Evolutionary conservation across 805 yeast species (phyloP), one percentile per base, ranked within the genome.

Genomic region (Wickerhamiella dianesei): DNA sequence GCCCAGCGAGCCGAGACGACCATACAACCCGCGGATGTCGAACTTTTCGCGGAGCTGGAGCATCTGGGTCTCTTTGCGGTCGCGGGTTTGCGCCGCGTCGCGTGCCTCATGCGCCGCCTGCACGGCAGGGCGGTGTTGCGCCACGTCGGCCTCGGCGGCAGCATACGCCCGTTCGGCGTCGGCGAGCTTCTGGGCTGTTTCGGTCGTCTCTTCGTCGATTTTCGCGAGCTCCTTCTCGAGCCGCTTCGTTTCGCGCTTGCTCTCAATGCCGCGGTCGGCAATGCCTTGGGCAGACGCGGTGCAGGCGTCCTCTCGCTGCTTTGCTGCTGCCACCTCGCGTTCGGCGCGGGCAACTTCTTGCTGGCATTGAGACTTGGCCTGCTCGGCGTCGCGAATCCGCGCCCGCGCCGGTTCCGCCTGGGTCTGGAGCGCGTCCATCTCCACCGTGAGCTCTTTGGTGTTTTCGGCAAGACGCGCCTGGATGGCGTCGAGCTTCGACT

Each of bases 1-100:
- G n/a, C 96, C 99, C 41, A 92, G 67, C 55, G 86, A 94, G 16
- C 98, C 99, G 14, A 92, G 66, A 51, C 96, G 71, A 0, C 97
- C 98, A 60, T 84, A 72, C 55, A 89, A 84, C 0, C 97, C 98
- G 4, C 68, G 67, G 20, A 94, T 74, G 56, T 95, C 72, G 4
- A 96, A 96, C 3, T 92, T 73, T 47, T 79, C 77, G 48, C 80
- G 80, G 36, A 92, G 65, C 51, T 81, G 74, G 48, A 71, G 67
- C 47, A 92, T 70, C 14, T 87, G 82, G 0, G 77, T 60, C 17
- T 87, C 68, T 3, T 92, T 94, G 49, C 77, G 75, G 55, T 75
- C 83, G 57, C 81, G 85, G 50, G 83, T 80, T 55, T 82, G 80
- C 14, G 68, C 66, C 18, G 66, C 74, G 1, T 75, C 67, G 9